These are phyloP conservation scores for Eimeria nieschulzi DNA, from an alignment of 169 alveolate species.

Conservation along the genomic window DNA sequence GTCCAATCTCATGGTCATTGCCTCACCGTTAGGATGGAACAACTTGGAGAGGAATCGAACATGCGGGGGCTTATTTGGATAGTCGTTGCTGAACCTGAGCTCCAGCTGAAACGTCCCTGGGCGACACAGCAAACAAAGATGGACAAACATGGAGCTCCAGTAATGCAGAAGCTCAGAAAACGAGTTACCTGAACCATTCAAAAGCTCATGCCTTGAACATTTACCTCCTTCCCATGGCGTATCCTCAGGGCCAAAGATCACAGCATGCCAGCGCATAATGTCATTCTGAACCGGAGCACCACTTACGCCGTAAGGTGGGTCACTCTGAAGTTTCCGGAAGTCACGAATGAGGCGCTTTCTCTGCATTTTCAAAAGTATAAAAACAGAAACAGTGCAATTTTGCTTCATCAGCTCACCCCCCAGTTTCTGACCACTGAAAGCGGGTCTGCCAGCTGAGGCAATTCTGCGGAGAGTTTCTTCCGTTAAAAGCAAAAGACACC, in stretches of 20 bases:
- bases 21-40: conserved; percentile 88
- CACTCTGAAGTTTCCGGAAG: conserved; percentile 92
- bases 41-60: conserved; percentile 84
- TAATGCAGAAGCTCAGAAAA: background rate
- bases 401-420: background rate
- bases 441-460: too few species aligned
- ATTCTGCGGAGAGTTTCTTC: too few species aligned
- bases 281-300: conserved; percentile 97
- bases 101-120: conserved; percentile 87
- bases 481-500: background rate
- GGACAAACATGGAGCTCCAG: background rate
- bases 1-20: background rate
- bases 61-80: conserved; percentile 89
- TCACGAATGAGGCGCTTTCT: conserved; percentile 90
- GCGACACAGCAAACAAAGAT: background rate
- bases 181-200: background rate
- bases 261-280: conserved; percentile 96
- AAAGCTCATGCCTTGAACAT: background rate
- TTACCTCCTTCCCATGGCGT: conserved; percentile 96
- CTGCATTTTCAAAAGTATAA: conserved; percentile 50
- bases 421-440: too few species aligned
- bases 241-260: conserved; percentile 97
- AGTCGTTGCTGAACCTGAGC: conserved; percentile 87
- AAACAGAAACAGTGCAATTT: background rate
- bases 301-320: conserved; percentile 92